Base-by-base conservation (phyloP, 2,329 filamentous ascomycete genomes). In the Oidium heveae region DNA sequence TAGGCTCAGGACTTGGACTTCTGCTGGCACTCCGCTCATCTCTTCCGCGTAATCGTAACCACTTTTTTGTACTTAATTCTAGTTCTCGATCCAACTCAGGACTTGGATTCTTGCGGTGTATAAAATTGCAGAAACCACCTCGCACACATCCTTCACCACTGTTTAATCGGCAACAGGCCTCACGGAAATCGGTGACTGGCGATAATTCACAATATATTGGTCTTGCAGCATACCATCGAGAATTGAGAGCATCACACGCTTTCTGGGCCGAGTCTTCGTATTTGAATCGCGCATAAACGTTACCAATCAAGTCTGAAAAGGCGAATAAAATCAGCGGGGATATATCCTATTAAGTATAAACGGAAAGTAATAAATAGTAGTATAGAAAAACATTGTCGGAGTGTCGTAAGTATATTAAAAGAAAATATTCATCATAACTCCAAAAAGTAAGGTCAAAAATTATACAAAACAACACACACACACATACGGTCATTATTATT, bases 261-360 rank as follows among this genome's bases (percentile, higher is more conserved):
- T 80, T 78, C 68, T 96, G 88, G 53, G 91, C 88, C 55, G 82
- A 82, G 69, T 98, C 91, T 75, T 98, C 91, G 76, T 96, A 98
- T 72, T 98, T 98, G 82, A 96, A 98, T 62, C 91, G 86, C 53
- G 91, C 91, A 73, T 98, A 98, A 65, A 98, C 91, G 70, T 98
- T 98, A 65, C 91, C 91, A 66, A 98, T 95, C 54, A 98, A 76
- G 71, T 98, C 82, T 86, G n/a, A 32, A 28, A 33, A 16, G 13
- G 32, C 20, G 20, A 50, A 18, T 15, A 3, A 28, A 28, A 28
- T 28, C 24, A 28, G 24, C 24, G 24, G 6, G 24, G 24, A 28
- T 28, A 28, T 28, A 28, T 3, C 24, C 24, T 28, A 28, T 28
- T 28, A 28, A 28, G 24, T 28, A 28, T 28, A 6, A 28, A 28